Percentiles rank a stretch among this genome's conserved stretches.
Evolutionary conservation across 2,329 filamentous ascomycete species (phyloP).

Genomic region (Stachybotrys chartarum): DNA sequence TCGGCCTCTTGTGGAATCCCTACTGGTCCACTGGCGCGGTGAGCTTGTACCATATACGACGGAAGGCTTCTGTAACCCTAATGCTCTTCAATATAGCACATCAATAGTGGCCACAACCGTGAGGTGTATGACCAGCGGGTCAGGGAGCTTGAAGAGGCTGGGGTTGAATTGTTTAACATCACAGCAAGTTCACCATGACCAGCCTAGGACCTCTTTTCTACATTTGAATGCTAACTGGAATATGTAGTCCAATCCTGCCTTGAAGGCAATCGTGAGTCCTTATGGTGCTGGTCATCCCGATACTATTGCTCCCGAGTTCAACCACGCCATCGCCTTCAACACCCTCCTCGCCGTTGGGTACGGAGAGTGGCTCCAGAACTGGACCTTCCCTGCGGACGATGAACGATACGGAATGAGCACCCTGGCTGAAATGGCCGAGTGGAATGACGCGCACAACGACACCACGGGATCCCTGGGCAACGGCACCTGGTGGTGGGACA

Average conservation of each 20-base stretch:
- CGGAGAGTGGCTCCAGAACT: constrained; percentile 10
- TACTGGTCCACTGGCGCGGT: constrained; percentile 5
- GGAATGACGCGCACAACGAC: constrained; percentile 11
- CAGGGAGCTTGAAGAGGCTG: constrained; percentile 2
- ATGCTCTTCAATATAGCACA: not conserved
- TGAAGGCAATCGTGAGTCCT: constrained; percentile 3
- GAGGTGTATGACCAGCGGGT: not conserved
- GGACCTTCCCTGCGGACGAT: constrained; percentile 7
- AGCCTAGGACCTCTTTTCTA: not conserved
- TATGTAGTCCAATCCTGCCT: not conserved
- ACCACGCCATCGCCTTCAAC: constrained; percentile 7
- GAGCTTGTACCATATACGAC: not conserved
- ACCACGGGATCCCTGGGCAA: constrained; percentile 10
- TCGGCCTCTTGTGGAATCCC: constrained; percentile 4
- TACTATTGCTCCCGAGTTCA: constrained; percentile 2
- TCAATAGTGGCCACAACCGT: constrained; percentile 3
- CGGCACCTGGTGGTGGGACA: constrained; percentile 11
- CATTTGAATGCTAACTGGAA: not conserved
- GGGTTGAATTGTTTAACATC: constrained; percentile 5
- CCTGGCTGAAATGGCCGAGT: constrained; percentile 8
- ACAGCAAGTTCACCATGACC: constrained; percentile 1
- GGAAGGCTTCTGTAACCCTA: not conserved
- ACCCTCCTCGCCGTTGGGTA: constrained; percentile 11
- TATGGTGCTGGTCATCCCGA: constrained; percentile 8
- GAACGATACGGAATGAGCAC: constrained; percentile 7